These are phyloP conservation scores for Scheffersomyces amazonensis DNA, from an alignment of 805 yeast species.

Conservation along the genomic window DNA sequence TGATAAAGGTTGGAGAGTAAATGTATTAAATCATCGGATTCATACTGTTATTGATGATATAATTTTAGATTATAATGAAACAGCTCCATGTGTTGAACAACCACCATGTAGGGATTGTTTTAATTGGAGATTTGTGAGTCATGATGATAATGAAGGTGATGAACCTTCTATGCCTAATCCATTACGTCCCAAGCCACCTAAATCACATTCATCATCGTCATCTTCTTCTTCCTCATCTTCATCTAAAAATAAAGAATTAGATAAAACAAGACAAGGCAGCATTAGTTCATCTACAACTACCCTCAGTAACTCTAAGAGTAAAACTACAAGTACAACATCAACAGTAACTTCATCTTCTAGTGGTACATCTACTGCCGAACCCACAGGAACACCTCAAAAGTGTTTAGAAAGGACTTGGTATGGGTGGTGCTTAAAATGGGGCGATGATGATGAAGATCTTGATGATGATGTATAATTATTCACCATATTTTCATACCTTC, in stretches of 20 bases:
- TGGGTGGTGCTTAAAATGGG: slow-evolving; percentile 58
- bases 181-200: slow-evolving; percentile 20
- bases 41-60: slow-evolving; percentile 87
- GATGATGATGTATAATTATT: slow-evolving; percentile 3
- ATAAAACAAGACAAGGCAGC: not conserved
- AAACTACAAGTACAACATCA: slow-evolving; percentile 3
- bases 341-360: slow-evolving; percentile 1
- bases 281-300: slow-evolving; percentile 1
- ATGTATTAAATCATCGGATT: slow-evolving; percentile 82
- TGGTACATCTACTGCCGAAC: slow-evolving; percentile 9
- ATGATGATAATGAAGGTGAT: slow-evolving; percentile 38
- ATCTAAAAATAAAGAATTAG: not conserved
- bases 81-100: slow-evolving; percentile 70
- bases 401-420: slow-evolving; percentile 64
- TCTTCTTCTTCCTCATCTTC: slow-evolving; percentile 1
- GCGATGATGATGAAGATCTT: slow-evolving; percentile 23
- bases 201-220: slow-evolving; percentile 1
- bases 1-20: slow-evolving; percentile 90
- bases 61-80: slow-evolving; percentile 65
- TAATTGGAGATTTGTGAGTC: slow-evolving; percentile 76
- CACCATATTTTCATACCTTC: not conserved
- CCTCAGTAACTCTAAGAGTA: slow-evolving; percentile 14
- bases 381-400: slow-evolving; percentile 31
- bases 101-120: slow-evolving; percentile 89
- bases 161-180: slow-evolving; percentile 39